phyloP scores from a whole-genome alignment of 768 basidiomycete genomes.

The Mycena crocata region DNA sequence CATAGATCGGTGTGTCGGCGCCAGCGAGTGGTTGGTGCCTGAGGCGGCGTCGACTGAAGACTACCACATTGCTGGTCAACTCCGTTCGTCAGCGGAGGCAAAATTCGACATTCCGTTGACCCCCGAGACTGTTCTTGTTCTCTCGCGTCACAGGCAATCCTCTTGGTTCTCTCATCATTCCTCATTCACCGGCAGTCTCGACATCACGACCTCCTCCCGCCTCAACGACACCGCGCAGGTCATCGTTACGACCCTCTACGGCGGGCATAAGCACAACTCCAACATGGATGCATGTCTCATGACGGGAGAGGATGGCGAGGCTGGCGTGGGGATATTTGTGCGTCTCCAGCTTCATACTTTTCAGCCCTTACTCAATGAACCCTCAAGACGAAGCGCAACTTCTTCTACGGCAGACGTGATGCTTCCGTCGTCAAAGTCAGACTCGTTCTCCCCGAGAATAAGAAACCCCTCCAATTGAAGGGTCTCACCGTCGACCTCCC shows the following conservation, averaged over 20 bases:
- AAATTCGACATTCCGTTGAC: constrained; percentile 17
- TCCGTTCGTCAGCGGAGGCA: neutral
- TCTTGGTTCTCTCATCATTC: neutral
- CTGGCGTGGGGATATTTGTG: constrained; percentile 26
- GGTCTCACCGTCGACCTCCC: constrained; percentile 19
- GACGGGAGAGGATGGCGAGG: neutral
- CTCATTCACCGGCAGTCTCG: neutral
- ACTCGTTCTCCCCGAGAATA: constrained; percentile 13
- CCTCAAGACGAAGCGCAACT: neutral
- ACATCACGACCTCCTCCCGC: constrained; percentile 6
- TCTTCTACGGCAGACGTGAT: neutral
- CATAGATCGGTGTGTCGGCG: neutral
- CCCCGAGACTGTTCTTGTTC: neutral
- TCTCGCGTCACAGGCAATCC: neutral
- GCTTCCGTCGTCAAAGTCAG: constrained; percentile 8
- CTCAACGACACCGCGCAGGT: constrained; percentile 13
- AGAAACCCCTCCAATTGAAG: neutral
- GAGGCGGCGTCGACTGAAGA: neutral
- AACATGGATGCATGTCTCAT: constrained; percentile 7
- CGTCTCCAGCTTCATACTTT: neutral
- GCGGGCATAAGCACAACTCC: neutral
- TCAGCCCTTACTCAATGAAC: neutral
- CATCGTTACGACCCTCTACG: neutral
- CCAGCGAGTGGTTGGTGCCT: neutral
- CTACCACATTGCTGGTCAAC: neutral